Conservation (phyloP, 2,329 filamentous ascomycete genomes). For the Dothideomycetes sp. region DNA sequence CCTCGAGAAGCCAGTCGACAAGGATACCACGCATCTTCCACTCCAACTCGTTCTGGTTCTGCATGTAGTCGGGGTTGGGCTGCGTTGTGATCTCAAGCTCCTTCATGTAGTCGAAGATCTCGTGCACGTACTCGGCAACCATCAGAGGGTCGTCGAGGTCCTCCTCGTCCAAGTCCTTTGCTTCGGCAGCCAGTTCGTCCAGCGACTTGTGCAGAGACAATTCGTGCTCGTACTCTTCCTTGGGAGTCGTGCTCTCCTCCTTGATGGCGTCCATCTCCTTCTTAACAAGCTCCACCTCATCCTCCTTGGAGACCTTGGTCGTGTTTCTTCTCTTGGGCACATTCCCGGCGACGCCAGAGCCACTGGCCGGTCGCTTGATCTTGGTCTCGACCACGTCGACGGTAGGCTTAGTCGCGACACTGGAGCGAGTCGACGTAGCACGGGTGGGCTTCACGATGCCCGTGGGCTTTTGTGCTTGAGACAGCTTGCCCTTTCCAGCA, state of each 20-base stretch:
- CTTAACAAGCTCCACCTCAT: conserved; percentile 45
- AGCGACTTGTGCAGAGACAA: conserved; percentile 22
- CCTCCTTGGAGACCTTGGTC: conserved; percentile 46
- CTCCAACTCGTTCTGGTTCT: conserved; percentile 85
- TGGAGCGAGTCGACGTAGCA: conserved; percentile 52
- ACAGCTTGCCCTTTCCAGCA: conserved; percentile 38
- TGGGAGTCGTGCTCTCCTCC: conserved; percentile 23
- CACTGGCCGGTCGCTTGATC: conserved; percentile 63
- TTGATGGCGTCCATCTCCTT: conserved; percentile 30
- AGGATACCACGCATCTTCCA: conserved; percentile 99
- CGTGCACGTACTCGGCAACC: conserved; percentile 93
- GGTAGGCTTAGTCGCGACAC: conserved; percentile 62
- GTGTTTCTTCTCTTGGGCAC: conserved; percentile 58
- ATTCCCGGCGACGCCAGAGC: conserved; percentile 56
- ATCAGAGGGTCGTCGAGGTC: conserved; percentile 91
- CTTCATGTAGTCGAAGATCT: conserved; percentile 93
- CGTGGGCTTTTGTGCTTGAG: conserved; percentile 63
- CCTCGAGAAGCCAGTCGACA: conserved; percentile 96
- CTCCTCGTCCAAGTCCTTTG: conserved; percentile 68
- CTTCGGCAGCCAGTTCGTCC: conserved; percentile 31
- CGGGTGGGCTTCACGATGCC: conserved; percentile 66
- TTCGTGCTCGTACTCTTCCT: conserved; percentile 28
- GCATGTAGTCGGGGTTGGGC: conserved; percentile 91
- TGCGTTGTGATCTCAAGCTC: conserved; percentile 72
- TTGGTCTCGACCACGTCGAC: conserved; percentile 40